Evolutionary conservation across 257 asterid genomes (phyloP).

Genomic region (Fraxinus americana): DNA sequence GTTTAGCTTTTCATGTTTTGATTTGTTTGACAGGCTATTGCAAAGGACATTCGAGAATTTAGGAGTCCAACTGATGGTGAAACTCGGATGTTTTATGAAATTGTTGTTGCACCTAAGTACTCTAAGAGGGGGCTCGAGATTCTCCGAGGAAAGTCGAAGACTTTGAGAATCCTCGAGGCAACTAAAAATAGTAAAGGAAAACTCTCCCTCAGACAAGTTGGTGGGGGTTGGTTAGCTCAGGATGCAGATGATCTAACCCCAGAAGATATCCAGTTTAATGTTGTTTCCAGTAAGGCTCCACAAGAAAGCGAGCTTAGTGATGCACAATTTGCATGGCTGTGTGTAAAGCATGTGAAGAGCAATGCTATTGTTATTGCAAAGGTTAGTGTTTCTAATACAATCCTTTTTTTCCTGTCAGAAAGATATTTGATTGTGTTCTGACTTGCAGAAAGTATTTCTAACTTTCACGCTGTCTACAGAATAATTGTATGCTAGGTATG

Average conservation of each 20-base stretch:
- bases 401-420: neutral
- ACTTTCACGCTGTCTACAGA: slow-evolving; percentile 37
- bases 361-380: slow-evolving; percentile 91
- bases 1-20: neutral
- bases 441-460: slow-evolving; percentile 1
- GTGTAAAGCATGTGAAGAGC: slow-evolving; percentile 98
- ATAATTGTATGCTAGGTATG: slow-evolving; percentile 90
- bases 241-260: slow-evolving; percentile 94
- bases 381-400: slow-evolving; percentile 39
- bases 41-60: slow-evolving; percentile 90
- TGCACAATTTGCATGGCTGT: slow-evolving; percentile 88
- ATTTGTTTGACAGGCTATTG: slow-evolving; percentile 61
- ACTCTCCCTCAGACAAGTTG: slow-evolving; percentile 88
- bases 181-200: slow-evolving; percentile 74
- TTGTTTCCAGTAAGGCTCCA: slow-evolving; percentile 64
- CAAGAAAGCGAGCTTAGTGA: slow-evolving; percentile 71
- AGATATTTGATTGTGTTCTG: slow-evolving; percentile 10
- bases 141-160: slow-evolving; percentile 92
- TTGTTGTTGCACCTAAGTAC: slow-evolving; percentile 88
- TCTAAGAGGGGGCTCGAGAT: slow-evolving; percentile 85
- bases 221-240: slow-evolving; percentile 98
- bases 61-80: slow-evolving; percentile 91
- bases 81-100: slow-evolving; percentile 95
- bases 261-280: slow-evolving; percentile 69
- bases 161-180: slow-evolving; percentile 91